Base-by-base conservation (phyloP, 495 filamentous ascomycete genomes). In the Penicillium coffeae region DNA sequence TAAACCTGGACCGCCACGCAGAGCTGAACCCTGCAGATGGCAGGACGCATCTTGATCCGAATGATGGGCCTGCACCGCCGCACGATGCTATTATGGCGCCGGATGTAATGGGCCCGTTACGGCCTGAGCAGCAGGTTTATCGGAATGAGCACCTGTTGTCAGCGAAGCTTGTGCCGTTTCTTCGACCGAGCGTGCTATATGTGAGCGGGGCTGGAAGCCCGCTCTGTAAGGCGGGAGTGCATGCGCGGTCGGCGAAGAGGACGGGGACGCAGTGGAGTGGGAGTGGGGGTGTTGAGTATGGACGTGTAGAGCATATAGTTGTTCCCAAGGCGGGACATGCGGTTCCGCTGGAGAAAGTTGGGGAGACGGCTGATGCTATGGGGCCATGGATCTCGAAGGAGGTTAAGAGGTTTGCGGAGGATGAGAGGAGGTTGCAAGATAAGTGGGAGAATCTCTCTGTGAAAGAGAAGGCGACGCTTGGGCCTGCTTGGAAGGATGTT, bases 271-370 rank as follows among this genome's bases (percentile, higher is more conserved):
- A 33, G 18, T 37, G 8, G 20, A 18, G 33, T 21, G 43, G 43
- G 9, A 37, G 18, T 46, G 43, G 32, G 14, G 33, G 43, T 10
- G 33, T 35, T 10, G 43, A 22, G 19, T 6, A 8, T 33, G 32
- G 16, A 10, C 13, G 13, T 34, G 30, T 45, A 10, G 7, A 20
- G 8, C 32, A 46, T 46, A 32, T 38, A 16, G 1, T 46, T 22
- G 20, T 46, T 44, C 19, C 21, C 1, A 44, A 44, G 42, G 42
- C 8, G 14, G 15, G 21, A 3, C 88, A 93, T 62, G 59, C 89
- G 47, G 73, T 90, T 35, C 83, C 86, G 8, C 78, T 89, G 69
- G 87, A 90, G 62, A 66, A 72, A 30, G 81, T 82, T 14, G 62
- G 42, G 3, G 62, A 69, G 44, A 80, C 73, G 30, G 75, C 74